A percentile compares a stretch with the other conserved stretches of the same genome.
These are phyloP conservation scores for Geotrichum aggregatum DNA, from an alignment of 1,139 yeast genomes.

Conservation along the genomic window DNA sequence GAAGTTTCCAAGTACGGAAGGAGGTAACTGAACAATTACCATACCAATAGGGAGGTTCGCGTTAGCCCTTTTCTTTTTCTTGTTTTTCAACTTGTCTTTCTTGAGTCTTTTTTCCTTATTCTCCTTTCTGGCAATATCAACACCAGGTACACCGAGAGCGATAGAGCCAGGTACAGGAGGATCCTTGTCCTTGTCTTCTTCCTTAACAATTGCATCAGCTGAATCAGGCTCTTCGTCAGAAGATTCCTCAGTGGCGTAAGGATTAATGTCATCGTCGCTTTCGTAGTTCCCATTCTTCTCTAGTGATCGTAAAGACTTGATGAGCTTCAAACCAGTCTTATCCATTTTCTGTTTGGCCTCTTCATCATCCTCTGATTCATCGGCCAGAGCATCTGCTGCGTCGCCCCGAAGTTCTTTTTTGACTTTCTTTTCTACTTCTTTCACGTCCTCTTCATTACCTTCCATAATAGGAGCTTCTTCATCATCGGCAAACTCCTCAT, in stretches of 20 bases:
- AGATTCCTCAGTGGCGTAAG: constrained; percentile 63
- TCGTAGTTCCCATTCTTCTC: constrained; percentile 90
- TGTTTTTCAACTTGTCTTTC: constrained; percentile 32
- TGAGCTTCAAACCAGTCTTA: constrained; percentile 82
- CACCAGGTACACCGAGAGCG: constrained; percentile 13
- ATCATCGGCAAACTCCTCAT: constrained; percentile 96
- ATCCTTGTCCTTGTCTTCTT: constrained; percentile 23
- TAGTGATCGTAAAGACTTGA: constrained; percentile 77
- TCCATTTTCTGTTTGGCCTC: constrained; percentile 70
- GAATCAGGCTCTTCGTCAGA: constrained; percentile 33
- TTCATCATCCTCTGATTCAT: constrained; percentile 51
- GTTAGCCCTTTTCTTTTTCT: constrained; percentile 28
- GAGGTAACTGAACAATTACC: constrained; percentile 62
- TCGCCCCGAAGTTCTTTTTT: constrained; percentile 73
- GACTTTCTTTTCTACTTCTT: constrained; percentile 80
- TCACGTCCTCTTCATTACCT: constrained; percentile 93
- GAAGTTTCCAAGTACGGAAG: constrained; percentile 57
- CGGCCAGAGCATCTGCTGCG: constrained; percentile 44
- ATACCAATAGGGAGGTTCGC: constrained; percentile 54
- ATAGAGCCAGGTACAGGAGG: constrained; percentile 18
- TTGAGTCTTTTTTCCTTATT: constrained; percentile 24
- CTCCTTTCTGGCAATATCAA: constrained; percentile 10
- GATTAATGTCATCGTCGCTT: constrained; percentile 78
- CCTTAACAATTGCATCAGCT: constrained; percentile 23
- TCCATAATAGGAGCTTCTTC: constrained; percentile 98